These are phyloP conservation scores for Tillandsia fasciculata DNA, from an alignment of 176 grass and related monocot species.

Conservation along the genomic window DNA sequence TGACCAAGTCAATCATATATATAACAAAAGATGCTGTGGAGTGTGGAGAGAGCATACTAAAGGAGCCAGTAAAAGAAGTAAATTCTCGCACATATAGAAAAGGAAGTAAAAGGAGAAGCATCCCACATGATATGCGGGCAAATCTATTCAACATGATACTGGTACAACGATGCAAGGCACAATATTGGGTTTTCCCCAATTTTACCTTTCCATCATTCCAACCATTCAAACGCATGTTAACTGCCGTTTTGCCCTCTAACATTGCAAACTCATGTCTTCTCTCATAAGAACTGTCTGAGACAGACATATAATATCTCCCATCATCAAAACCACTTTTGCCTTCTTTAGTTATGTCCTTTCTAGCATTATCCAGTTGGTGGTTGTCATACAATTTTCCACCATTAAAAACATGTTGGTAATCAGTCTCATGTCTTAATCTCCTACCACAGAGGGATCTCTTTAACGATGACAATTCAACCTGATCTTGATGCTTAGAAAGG, in stretches of 20 bases:
- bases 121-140: constrained; percentile 19
- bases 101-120: constrained; percentile 7
- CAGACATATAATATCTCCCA: constrained; percentile 30
- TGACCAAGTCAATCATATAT: too few relatives aligned
- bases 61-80: not conserved
- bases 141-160: constrained; percentile 28
- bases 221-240: constrained; percentile 47
- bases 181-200: constrained; percentile 45
- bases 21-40: too few relatives aligned
- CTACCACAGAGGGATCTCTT: constrained; percentile 22
- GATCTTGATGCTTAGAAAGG: constrained; percentile 20
- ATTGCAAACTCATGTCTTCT: constrained; percentile 28
- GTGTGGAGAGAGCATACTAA: too few relatives aligned
- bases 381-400: constrained; percentile 29
- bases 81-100: not conserved
- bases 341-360: constrained; percentile 29
- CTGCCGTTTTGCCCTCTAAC: constrained; percentile 21
- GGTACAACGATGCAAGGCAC: constrained; percentile 32
- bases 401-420: constrained; percentile 19
- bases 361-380: constrained; percentile 5
- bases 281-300: constrained; percentile 37
- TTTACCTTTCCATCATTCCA: constrained; percentile 72
- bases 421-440: constrained; percentile 21
- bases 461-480: constrained; percentile 15
- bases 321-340: constrained; percentile 21